phyloP scores from a whole-genome alignment of 1,284 basidiomycete species.

The Xanthoconium separans region DNA sequence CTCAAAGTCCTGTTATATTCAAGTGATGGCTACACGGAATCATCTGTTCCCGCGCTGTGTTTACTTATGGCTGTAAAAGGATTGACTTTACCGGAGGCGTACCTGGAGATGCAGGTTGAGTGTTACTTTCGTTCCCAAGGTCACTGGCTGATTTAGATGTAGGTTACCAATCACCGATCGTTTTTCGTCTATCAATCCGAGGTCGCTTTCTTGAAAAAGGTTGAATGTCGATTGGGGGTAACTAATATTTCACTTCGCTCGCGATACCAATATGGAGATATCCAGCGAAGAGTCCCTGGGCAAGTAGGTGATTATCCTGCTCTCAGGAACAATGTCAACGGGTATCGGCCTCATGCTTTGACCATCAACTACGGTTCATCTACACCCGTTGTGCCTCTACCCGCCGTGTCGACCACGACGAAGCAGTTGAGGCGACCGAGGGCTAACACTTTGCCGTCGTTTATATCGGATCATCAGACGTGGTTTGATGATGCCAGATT shows the following conservation, averaged over 20 bases:
- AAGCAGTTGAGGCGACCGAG: slow-evolving; percentile 50
- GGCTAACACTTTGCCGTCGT: slow-evolving; percentile 66
- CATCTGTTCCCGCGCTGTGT: slow-evolving; percentile 83
- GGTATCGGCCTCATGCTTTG: slow-evolving; percentile 24
- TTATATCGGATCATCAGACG: slow-evolving; percentile 68
- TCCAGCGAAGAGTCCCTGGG: slow-evolving; percentile 16
- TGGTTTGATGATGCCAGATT: slow-evolving; percentile 95
- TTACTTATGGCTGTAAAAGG: slow-evolving; percentile 83
- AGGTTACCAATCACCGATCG: slow-evolving; percentile 67
- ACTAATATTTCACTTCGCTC: slow-evolving; percentile 22
- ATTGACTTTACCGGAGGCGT: slow-evolving; percentile 82
- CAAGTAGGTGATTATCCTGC: slow-evolving; percentile 21
- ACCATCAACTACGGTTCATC: slow-evolving; percentile 21
- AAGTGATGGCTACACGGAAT: slow-evolving; percentile 89
- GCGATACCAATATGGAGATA: slow-evolving; percentile 29
- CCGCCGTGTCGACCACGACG: slow-evolving; percentile 10
- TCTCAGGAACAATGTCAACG: slow-evolving; percentile 20
- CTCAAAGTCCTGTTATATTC: slow-evolving; percentile 73
- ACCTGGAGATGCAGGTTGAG: slow-evolving; percentile 71
- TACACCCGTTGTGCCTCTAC: slow-evolving; percentile 7
- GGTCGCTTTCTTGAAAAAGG: slow-evolving; percentile 69
- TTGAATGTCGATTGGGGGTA: slow-evolving; percentile 59
- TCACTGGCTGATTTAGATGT: neutral
- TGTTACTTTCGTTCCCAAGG: neutral
- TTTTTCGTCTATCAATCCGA: slow-evolving; percentile 94